Base-by-base conservation (phyloP, 495 filamentous ascomycete genomes). In the Penicillium steckii region DNA sequence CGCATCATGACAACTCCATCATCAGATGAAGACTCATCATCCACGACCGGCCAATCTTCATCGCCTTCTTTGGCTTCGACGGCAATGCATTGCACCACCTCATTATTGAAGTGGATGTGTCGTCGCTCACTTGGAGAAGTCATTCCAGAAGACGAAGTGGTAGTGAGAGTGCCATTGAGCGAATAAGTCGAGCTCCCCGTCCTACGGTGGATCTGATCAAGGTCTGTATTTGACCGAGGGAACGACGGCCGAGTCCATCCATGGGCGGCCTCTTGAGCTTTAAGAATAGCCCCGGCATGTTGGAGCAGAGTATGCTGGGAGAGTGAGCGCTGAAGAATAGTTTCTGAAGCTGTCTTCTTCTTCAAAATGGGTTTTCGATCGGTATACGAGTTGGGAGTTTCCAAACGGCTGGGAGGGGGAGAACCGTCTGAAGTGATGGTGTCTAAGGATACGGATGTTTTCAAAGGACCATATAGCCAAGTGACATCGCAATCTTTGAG, bases 401-500 rank as follows among this genome's bases (percentile, higher is more conserved):
- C 92, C 8, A 95, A 63, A 48, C 72, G 69, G 57, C 78, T 82
- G 37, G 74, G 79, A 55, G 81, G 87, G 32, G 74, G 81, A 46
- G 71, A 80, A 29, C 61, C 74, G 55, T 72, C 67, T 3, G 66
- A 65, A 10, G 60, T 46, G 13, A 73, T 64, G 9, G 43, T 45
- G 25, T 68, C 56, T 45, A 53, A 76, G 7, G 64, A 77, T 32
- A 64, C 73, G 40, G 77, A 85, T 2, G 86, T 86, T 62, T 95
- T 93, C 26, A 98, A 72, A 23, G 94, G 94, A 0, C 94, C 94
- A 61, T 98, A 98, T 2, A 98, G 78, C 94, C 94, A 98, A 44
- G 94, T 97, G 21, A 97, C 91, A 65, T 98, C 94, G 64, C 87
- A 91, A 58, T 98, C 94, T 64, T 98, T 98, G 32, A 97, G 72